Conservation (phyloP, 2,329 filamentous ascomycete species). For the Beauveria pseudobassiana region DNA sequence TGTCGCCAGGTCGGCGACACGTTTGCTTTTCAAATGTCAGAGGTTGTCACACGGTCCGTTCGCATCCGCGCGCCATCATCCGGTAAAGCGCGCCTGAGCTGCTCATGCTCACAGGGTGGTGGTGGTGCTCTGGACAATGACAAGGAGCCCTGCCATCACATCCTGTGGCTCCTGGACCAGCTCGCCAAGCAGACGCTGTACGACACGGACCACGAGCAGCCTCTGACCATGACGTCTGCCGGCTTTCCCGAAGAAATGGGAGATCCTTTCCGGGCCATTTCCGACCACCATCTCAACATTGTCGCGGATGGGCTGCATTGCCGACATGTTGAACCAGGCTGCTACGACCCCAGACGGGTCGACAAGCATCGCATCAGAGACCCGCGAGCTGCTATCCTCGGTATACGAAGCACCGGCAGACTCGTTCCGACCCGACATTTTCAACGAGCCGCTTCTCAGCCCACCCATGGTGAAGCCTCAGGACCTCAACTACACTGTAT, state of each 20-base stretch:
- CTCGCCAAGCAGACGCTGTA: conserved; percentile 41
- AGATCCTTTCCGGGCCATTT: conserved; percentile 41
- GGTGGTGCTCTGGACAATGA: conserved; percentile 14
- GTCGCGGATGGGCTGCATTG: conserved; percentile 47
- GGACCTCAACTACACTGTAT: conserved; percentile 44
- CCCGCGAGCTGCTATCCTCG: conserved; percentile 43
- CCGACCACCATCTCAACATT: conserved; percentile 43
- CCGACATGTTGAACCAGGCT: conserved; percentile 26
- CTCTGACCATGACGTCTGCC: conserved; percentile 33
- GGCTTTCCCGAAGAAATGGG: conserved; percentile 41
- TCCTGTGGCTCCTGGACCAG: conserved; percentile 48
- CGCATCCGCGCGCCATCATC: conserved; percentile 37
- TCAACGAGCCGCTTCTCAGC: conserved; percentile 32
- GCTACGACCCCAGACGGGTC: conserved; percentile 22
- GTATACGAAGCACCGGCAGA: conserved; percentile 32
- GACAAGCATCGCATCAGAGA: conserved; percentile 37
- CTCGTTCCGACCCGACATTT: conserved; percentile 41
- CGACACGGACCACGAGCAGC: conserved; percentile 24
- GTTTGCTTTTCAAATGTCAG: conserved; percentile 50
- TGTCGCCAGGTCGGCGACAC: conserved; percentile 41
- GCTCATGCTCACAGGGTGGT: conserved; percentile 33
- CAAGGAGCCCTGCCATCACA: conserved; percentile 38
- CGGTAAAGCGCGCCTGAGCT: conserved; percentile 34
- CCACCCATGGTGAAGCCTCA: conserved; percentile 18
- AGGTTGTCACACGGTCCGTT: conserved; percentile 44